Percentiles rank a stretch among this genome's conserved stretches.
These are phyloP conservation scores for Ascobolus immersus DNA, from an alignment of 495 filamentous ascomycete species.

Conservation along the genomic window DNA sequence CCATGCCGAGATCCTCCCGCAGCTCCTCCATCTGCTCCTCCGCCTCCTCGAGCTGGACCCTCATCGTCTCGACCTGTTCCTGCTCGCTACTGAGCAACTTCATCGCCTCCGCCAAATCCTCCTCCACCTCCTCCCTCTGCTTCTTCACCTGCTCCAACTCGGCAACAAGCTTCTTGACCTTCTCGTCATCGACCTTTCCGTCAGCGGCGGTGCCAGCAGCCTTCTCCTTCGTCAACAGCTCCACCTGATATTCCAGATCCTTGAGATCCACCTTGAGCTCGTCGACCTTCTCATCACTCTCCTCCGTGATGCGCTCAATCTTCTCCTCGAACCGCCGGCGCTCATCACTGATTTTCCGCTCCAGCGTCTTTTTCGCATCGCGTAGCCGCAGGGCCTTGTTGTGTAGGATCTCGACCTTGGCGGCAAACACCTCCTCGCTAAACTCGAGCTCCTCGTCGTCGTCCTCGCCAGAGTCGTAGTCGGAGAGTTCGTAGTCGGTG, in stretches of 20 bases:
- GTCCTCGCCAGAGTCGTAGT: no score
- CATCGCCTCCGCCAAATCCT: constrained; percentile 23
- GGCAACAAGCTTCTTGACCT: not conserved
- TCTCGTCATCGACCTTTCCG: not conserved
- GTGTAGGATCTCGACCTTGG: no score
- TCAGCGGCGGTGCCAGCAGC: not conserved
- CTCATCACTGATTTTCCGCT: no score
- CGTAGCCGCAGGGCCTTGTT: no score
- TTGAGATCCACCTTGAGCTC: not conserved
- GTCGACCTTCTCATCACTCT: no score
- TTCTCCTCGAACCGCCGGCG: no score
- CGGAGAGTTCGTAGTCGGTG: no score
- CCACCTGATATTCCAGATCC: constrained; percentile 1
- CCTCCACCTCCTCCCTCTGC: constrained; percentile 28
- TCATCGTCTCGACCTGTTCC: constrained; percentile 16
- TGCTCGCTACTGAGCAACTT: constrained; percentile 23
- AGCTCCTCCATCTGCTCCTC: constrained; percentile 22
- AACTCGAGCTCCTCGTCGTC: no score
- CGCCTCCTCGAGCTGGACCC: constrained; percentile 26
- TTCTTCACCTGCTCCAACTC: constrained; percentile 5
- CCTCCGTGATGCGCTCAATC: no score
- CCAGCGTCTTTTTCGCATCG: no score
- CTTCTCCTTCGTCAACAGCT: not conserved
- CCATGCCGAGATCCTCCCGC: constrained; percentile 22
- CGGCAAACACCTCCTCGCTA: no score